phyloP scores from a whole-genome alignment of 2,329 filamentous ascomycete genomes.

The Mollisiaceae sp. region DNA sequence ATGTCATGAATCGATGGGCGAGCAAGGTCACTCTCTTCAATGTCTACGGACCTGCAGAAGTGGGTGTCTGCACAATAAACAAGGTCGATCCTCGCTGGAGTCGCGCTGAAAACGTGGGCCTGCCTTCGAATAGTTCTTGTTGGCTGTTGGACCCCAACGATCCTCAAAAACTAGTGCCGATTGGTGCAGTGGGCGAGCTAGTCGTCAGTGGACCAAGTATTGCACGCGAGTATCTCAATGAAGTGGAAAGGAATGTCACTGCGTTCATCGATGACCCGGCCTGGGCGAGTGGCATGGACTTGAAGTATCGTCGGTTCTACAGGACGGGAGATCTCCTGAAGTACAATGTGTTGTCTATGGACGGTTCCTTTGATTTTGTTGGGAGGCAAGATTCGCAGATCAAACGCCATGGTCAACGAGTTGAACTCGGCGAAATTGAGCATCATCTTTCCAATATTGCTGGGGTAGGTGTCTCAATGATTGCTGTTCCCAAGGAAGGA shows the following conservation, averaged over 20 bases:
- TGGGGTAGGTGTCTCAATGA: too few relatives aligned
- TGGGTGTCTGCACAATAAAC: not conserved
- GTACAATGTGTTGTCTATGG: not conserved
- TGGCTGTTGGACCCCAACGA: conserved; percentile 45
- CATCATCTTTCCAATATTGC: not conserved
- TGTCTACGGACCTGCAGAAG: conserved; percentile 42
- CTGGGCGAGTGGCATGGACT: not conserved
- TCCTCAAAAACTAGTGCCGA: conserved; percentile 25
- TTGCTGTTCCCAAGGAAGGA: not conserved
- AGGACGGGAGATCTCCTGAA: not conserved
- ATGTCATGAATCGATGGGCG: conserved; percentile 46
- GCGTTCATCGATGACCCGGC: conserved; percentile 19
- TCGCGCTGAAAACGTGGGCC: not conserved
- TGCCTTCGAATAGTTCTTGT: not conserved
- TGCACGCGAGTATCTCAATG: conserved; percentile 63
- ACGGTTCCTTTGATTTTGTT: not conserved
- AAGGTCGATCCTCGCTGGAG: not conserved
- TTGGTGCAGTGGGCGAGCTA: conserved; percentile 35
- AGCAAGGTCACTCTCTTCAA: conserved; percentile 45
- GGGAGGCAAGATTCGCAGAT: not conserved
- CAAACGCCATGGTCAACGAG: not conserved
- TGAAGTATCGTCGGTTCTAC: not conserved
- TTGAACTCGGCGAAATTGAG: conserved; percentile 2
- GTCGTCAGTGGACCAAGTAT: conserved; percentile 55
- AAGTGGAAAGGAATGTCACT: conserved; percentile 39